Evolutionary conservation across 108 stramenopile species (phyloP).

Genomic region (Fragilariopsis cylindrus): DNA sequence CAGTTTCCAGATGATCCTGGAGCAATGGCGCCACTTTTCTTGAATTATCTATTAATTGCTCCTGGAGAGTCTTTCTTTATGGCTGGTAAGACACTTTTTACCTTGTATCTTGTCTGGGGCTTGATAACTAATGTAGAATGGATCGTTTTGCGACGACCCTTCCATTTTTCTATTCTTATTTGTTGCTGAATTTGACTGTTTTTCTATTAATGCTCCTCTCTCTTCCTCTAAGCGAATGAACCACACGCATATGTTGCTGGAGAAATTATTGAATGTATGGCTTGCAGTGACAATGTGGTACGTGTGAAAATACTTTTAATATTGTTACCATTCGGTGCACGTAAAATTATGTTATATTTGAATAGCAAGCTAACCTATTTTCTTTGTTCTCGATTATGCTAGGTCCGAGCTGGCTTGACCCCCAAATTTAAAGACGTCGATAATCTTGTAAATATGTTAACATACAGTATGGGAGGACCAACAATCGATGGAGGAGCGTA

Average conservation of each 20-base stretch:
- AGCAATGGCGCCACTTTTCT: slow-evolving; percentile 85
- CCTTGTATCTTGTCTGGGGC: no score
- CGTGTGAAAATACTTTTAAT: slow-evolving; percentile 9
- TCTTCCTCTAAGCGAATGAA: slow-evolving; percentile 65
- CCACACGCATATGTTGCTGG: slow-evolving; percentile 96
- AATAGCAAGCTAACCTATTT: background rate
- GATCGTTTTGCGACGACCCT: no score
- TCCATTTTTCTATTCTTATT: no score
- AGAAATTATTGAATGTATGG: slow-evolving; percentile 98
- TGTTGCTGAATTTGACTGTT: no score
- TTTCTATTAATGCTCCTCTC: slow-evolving; percentile 34
- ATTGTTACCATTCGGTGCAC: background rate
- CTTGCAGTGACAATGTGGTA: slow-evolving; percentile 98
- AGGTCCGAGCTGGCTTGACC: slow-evolving; percentile 93
- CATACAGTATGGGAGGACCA: slow-evolving; percentile 74
- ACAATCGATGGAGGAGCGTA: slow-evolving; percentile 75
- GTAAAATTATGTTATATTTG: background rate
- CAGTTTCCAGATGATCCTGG: slow-evolving; percentile 93
- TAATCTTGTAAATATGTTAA: slow-evolving; percentile 95
- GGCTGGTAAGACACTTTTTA: slow-evolving; percentile 4
- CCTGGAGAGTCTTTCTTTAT: slow-evolving; percentile 89
- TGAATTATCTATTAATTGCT: slow-evolving; percentile 80
- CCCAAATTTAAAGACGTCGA: slow-evolving; percentile 97
- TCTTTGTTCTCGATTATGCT: background rate
- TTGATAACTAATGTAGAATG: no score